Conservation (phyloP, 2,329 filamentous ascomycete species). For the Niveomyces coronatus region DNA sequence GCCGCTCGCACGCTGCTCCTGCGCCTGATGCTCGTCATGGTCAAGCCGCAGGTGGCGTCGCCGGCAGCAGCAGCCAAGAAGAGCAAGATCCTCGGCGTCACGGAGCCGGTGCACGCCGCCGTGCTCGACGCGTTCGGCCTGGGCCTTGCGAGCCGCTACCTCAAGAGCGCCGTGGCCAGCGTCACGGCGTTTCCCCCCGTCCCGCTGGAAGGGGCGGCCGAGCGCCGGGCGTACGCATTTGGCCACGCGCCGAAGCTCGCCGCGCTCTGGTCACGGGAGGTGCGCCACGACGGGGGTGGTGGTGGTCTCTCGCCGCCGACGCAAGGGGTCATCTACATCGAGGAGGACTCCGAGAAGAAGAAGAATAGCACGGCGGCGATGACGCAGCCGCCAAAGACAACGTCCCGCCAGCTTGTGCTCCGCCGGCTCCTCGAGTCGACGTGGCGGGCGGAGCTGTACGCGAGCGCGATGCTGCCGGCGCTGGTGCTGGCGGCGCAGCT, state of each 20-base stretch:
- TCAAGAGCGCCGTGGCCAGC: conserved; percentile 24
- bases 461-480: conserved; percentile 25
- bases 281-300: conserved; percentile 6
- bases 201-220: conserved; percentile 6
- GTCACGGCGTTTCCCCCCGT: conserved; percentile 17
- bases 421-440: conserved; percentile 15
- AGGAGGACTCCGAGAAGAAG: conserved; percentile 16
- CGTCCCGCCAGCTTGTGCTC: conserved; percentile 9
- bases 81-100: conserved; percentile 8
- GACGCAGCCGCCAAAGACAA: neutral
- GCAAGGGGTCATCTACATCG: conserved; percentile 19
- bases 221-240: conserved; percentile 20
- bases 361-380: neutral
- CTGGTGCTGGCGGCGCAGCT: conserved; percentile 24
- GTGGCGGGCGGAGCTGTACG: conserved; percentile 20
- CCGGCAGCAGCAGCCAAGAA: conserved; percentile 4
- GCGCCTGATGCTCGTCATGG: neutral
- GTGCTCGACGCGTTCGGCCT: conserved; percentile 21
- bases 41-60: too few species aligned
- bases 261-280: conserved; percentile 26
- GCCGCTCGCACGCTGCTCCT: neutral
- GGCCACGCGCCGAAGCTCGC: conserved; percentile 29
- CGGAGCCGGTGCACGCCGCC: conserved; percentile 10
- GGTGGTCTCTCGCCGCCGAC: conserved; percentile 14
- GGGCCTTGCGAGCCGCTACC: conserved; percentile 22